These are phyloP conservation scores for Nothopassalora personata DNA, from an alignment of 2,329 filamentous ascomycete genomes.

Conservation along the genomic window DNA sequence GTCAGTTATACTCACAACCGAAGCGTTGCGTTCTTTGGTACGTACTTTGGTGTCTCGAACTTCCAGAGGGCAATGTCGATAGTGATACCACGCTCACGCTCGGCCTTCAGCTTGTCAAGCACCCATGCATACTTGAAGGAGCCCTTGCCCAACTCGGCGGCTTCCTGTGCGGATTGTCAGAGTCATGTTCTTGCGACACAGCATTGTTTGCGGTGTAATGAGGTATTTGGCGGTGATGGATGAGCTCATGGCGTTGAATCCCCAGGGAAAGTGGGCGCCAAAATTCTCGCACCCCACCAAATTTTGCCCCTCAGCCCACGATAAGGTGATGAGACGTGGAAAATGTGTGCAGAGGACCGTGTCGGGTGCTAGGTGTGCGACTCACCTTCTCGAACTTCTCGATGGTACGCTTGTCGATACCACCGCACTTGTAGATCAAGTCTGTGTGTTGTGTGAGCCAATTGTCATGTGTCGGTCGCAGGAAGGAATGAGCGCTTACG, in stretches of 20 bases:
- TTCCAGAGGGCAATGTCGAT: constrained; percentile 99
- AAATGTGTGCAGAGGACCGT: constrained; percentile 7
- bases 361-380: constrained; percentile 1
- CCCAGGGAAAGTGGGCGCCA: constrained; percentile 11
- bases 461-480: constrained; percentile 27
- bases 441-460: constrained; percentile 60
- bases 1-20: too few relatives aligned
- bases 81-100: constrained; percentile 99
- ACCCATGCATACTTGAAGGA: constrained; percentile 99
- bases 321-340: constrained; percentile 13
- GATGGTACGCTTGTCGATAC: constrained; percentile 99
- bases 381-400: constrained; percentile 99
- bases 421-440: constrained; percentile 99
- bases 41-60: constrained; percentile 97
- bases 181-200: background rate
- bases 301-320: constrained; percentile 19
- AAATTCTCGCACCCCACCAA: constrained; percentile 23
- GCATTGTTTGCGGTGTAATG: background rate
- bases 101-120: constrained; percentile 99
- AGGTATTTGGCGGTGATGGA: constrained; percentile 4
- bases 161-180: constrained; percentile 63
- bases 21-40: background rate
- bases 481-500: constrained; percentile 51
- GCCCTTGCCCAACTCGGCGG: constrained; percentile 98
- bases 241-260: constrained; percentile 17